phyloP scores from a whole-genome alignment of 2,329 filamentous ascomycete genomes.

The Tolypocladium tundrense region DNA sequence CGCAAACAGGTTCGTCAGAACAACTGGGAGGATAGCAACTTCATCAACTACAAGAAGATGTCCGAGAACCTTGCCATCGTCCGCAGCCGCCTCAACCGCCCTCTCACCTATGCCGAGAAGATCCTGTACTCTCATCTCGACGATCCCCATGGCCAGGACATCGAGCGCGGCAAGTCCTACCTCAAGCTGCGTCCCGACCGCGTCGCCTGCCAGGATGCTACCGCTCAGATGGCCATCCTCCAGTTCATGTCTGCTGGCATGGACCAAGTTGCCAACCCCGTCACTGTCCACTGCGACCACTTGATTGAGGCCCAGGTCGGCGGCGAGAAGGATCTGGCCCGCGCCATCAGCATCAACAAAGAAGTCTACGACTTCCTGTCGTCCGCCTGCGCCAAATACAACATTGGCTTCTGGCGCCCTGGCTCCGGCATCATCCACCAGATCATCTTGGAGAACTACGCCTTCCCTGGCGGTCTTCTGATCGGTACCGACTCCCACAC shows the following conservation, averaged over 20 bases:
- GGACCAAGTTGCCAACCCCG: constrained; percentile 87
- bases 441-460: constrained; percentile 95
- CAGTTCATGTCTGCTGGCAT: constrained; percentile 99
- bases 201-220: constrained; percentile 98
- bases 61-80: constrained; percentile 93
- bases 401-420: constrained; percentile 92
- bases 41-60: constrained; percentile 99
- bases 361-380: constrained; percentile 97
- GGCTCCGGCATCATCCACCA: constrained; percentile 96
- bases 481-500: constrained; percentile 96
- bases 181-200: constrained; percentile 94
- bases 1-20: constrained; percentile 70
- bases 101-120: constrained; percentile 94
- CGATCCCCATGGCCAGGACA: constrained; percentile 91
- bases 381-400: constrained; percentile 81
- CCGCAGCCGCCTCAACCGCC: constrained; percentile 78
- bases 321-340: constrained; percentile 72
- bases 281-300: constrained; percentile 97
- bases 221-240: constrained; percentile 97
- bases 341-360: constrained; percentile 82
- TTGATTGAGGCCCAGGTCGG: constrained; percentile 94
- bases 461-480: constrained; percentile 94
- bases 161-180: constrained; percentile 91
- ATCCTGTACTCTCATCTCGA: constrained; percentile 98
- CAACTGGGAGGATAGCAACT: constrained; percentile 91